Conservation (phyloP, 2,329 filamentous ascomycete species). For the Cryoendolithus antarcticus region DNA sequence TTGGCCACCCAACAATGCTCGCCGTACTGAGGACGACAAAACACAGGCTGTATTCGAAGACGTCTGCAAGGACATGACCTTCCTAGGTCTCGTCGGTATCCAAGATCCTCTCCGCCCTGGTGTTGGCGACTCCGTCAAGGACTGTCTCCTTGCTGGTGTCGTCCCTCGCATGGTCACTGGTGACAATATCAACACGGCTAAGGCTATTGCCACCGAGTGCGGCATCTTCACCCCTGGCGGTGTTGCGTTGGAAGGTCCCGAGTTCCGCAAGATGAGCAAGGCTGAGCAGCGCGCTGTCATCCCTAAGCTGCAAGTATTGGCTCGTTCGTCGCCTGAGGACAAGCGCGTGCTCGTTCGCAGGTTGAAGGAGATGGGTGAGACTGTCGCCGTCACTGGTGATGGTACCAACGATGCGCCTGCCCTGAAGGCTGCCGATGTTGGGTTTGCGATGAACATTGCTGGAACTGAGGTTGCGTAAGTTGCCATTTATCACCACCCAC, state of each 20-base stretch:
- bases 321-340: conserved; percentile 57
- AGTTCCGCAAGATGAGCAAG: conserved; percentile 31
- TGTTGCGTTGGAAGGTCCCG: conserved; percentile 32
- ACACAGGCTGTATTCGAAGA: conserved; percentile 54
- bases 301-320: conserved; percentile 54
- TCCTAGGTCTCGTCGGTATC: conserved; percentile 61
- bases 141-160: conserved; percentile 57
- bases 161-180: conserved; percentile 63
- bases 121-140: conserved; percentile 54
- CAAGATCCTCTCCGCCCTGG: conserved; percentile 60
- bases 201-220: conserved; percentile 61
- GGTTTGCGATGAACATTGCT: conserved; percentile 56
- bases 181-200: conserved; percentile 60
- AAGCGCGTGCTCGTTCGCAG: conserved; percentile 54
- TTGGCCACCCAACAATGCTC: conserved; percentile 61
- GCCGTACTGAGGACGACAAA: conserved; percentile 46
- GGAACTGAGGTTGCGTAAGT: conserved; percentile 46
- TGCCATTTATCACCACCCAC: no score
- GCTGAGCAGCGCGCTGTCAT: conserved; percentile 42
- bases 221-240: conserved; percentile 44
- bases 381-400: conserved; percentile 54
- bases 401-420: conserved; percentile 56
- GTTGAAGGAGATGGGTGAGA: conserved; percentile 53
- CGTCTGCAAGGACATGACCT: conserved; percentile 60
- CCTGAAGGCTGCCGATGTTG: conserved; percentile 53